These are phyloP conservation scores for Penicillium pulvis DNA, from an alignment of 495 filamentous ascomycete genomes.

Conservation along the genomic window DNA sequence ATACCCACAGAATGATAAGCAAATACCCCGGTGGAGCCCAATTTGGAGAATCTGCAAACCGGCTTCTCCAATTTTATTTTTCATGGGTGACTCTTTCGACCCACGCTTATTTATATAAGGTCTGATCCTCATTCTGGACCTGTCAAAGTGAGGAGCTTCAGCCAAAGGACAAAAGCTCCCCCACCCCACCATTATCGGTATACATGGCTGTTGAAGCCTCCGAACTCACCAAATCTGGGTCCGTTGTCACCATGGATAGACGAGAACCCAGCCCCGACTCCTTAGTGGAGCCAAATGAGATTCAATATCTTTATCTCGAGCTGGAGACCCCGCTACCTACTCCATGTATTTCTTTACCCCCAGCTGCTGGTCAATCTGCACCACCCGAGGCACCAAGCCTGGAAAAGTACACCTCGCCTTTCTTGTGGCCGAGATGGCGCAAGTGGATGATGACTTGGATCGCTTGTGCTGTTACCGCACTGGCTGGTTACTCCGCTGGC, in stretches of 20 bases:
- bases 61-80: conserved; percentile 21
- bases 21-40: not conserved
- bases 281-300: conserved; percentile 34
- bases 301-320: conserved; percentile 72
- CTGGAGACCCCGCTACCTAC: conserved; percentile 67
- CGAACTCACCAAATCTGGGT: conserved; percentile 2
- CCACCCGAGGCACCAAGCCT: conserved; percentile 63
- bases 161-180: not conserved
- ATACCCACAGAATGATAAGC: too few relatives aligned
- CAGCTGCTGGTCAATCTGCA: conserved; percentile 36
- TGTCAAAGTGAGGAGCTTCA: conserved; percentile 8
- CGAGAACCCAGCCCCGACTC: conserved; percentile 22
- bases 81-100: conserved; percentile 8
- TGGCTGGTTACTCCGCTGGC: conserved; percentile 82
- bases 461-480: conserved; percentile 70
- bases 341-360: conserved; percentile 47
- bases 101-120: conserved; percentile 9
- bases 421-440: conserved; percentile 67
- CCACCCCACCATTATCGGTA: not conserved
- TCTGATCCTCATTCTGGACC: not conserved
- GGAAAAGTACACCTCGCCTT: conserved; percentile 67
- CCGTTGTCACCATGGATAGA: conserved; percentile 20
- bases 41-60: conserved; percentile 7
- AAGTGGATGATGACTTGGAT: conserved; percentile 76
- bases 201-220: not conserved